Percentiles rank a stretch among this genome's conserved stretches.
Conservation (phyloP, 1,284 basidiomycete species). For the Apiotrichum porosum region DNA sequence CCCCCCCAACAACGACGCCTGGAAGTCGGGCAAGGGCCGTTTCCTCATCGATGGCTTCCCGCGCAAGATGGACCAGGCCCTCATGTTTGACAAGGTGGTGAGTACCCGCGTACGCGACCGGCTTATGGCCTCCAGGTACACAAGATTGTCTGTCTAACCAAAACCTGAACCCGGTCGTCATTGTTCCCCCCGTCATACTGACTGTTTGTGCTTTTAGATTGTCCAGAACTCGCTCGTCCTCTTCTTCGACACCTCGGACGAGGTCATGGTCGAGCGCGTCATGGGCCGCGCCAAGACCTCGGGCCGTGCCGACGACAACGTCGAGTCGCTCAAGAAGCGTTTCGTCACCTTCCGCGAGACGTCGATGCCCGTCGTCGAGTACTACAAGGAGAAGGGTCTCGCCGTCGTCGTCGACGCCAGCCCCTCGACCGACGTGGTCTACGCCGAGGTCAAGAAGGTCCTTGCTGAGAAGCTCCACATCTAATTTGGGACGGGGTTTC, state of each 20-base stretch:
- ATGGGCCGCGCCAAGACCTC: conserved; percentile 89
- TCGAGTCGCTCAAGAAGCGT: conserved; percentile 91
- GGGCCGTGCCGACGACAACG: conserved; percentile 93
- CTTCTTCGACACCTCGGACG: conserved; percentile 85
- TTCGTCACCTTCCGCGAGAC: conserved; percentile 85
- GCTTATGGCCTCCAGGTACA: background rate
- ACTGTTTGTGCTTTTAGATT: conserved; percentile 54
- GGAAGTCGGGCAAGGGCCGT: conserved; percentile 69
- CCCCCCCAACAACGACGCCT: conserved; percentile 51
- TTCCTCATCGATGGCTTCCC: conserved; percentile 99
- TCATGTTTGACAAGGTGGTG: conserved; percentile 85
- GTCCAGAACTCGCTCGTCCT: conserved; percentile 75
- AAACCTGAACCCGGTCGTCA: too few species aligned
- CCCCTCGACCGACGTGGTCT: conserved; percentile 66
- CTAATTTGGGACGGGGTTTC: too few species aligned
- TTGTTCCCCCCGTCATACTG: background rate
- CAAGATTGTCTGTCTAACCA: too few species aligned
- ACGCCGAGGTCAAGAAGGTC: conserved; percentile 58
- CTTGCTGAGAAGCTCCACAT: conserved; percentile 49
- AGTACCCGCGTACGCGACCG: background rate
- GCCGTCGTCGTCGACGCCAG: conserved; percentile 79
- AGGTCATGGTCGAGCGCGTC: conserved; percentile 80
- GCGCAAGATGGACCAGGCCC: conserved; percentile 95
- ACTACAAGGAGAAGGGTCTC: conserved; percentile 67
- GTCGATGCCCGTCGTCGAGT: conserved; percentile 93